Evolutionary conservation across 129 eudicot species (phyloP).

Genomic region (Solidago caesia): DNA sequence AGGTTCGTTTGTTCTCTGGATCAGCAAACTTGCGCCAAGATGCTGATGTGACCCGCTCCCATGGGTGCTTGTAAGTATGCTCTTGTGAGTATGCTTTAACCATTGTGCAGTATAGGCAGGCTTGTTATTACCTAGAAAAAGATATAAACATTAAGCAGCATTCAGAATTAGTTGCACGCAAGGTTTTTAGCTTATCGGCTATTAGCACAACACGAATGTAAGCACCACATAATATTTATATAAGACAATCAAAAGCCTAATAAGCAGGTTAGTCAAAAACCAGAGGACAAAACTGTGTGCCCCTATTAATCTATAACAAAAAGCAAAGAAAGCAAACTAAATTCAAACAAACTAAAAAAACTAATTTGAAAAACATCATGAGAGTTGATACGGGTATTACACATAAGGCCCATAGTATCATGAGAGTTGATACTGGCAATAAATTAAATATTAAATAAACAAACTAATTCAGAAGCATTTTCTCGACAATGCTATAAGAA

Average conservation of each 20-base stretch:
- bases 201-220: background rate
- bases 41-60: constrained; percentile 89
- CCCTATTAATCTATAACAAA: background rate
- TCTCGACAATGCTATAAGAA: too few relatives aligned
- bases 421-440: too few relatives aligned
- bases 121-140: constrained; percentile 26
- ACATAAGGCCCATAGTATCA: too few relatives aligned
- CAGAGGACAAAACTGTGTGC: background rate
- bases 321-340: background rate
- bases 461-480: too few relatives aligned
- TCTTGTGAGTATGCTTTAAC: constrained; percentile 83
- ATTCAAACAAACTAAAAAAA: too few relatives aligned
- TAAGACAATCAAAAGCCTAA: background rate
- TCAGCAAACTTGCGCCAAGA: constrained; percentile 98
- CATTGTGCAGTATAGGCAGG: constrained; percentile 33
- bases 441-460: too few relatives aligned
- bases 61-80: constrained; percentile 80
- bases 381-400: too few relatives aligned
- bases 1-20: constrained; percentile 84
- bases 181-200: background rate
- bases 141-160: background rate
- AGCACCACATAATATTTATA: background rate
- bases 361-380: too few relatives aligned
- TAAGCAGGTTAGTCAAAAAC: constrained; percentile 1
- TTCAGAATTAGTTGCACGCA: background rate